Evolutionary conservation across 176 grass and related monocot genomes (phyloP).

Genomic region (Avena eriantha): DNA sequence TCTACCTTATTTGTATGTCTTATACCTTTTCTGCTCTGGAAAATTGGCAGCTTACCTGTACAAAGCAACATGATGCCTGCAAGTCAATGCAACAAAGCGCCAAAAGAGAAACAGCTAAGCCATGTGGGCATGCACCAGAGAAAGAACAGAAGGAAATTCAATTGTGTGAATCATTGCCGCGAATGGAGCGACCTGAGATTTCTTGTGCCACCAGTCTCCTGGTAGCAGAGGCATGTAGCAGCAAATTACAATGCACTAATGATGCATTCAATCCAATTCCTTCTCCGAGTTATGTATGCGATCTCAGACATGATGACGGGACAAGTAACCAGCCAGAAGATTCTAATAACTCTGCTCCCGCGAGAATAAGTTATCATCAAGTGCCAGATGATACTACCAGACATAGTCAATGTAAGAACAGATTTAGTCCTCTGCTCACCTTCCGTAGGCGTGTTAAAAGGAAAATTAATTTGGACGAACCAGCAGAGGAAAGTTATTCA

Average conservation of each 20-base stretch:
- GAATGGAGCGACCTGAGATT: conserved; percentile 26
- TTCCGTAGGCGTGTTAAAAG: conserved; percentile 56
- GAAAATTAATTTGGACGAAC: conserved; percentile 39
- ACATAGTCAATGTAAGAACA: conserved; percentile 39
- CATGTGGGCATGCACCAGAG: conserved; percentile 10
- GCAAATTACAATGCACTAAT: conserved; percentile 36
- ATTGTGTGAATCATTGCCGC: conserved; percentile 4
- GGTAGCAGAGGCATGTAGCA: neutral
- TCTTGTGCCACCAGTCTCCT: neutral
- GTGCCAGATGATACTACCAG: neutral
- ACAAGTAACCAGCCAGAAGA: conserved; percentile 7
- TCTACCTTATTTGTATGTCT: conserved; percentile 12
- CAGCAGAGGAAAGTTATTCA: conserved; percentile 32
- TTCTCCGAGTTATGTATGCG: conserved; percentile 29
- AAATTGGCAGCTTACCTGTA: conserved; percentile 37
- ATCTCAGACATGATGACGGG: conserved; percentile 8
- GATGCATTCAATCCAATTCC: conserved; percentile 24
- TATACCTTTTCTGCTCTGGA: conserved; percentile 31
- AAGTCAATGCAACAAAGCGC: conserved; percentile 31
- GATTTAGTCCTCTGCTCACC: conserved; percentile 48
- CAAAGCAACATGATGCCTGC: conserved; percentile 21
- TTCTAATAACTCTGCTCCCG: conserved; percentile 32
- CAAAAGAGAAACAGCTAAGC: conserved; percentile 37
- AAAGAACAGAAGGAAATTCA: conserved; percentile 24
- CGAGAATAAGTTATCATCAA: conserved; percentile 25